Conservation (phyloP, 2,329 filamentous ascomycete genomes). For the Xylaria polymorpha region DNA sequence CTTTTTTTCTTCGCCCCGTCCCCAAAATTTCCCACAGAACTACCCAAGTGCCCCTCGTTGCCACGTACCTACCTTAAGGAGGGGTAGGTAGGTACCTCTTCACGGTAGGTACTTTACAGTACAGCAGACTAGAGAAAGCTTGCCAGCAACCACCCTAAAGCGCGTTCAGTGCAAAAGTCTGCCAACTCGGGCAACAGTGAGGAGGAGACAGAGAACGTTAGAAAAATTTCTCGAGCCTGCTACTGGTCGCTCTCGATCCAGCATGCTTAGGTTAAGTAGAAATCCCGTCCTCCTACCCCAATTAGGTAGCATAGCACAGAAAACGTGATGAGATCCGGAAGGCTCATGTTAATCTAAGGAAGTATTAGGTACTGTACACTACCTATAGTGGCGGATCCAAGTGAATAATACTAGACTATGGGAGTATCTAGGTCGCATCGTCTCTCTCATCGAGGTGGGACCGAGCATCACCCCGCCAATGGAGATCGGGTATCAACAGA, state of each 20-base stretch:
- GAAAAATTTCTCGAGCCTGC: slow-evolving; percentile 20
- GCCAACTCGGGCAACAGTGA: slow-evolving; percentile 13
- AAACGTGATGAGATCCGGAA: slow-evolving; percentile 3
- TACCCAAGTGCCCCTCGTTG: slow-evolving; percentile 23
- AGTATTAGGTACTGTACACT: background rate
- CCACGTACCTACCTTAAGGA: slow-evolving; percentile 27
- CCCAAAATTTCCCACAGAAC: background rate
- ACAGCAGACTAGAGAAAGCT: background rate
- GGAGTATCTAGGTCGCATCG: slow-evolving; percentile 19
- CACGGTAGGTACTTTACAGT: background rate
- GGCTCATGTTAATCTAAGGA: background rate
- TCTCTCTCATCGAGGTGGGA: slow-evolving; percentile 29
- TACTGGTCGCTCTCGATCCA: slow-evolving; percentile 11
- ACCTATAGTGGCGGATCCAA: slow-evolving; percentile 14
- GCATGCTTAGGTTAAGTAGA: background rate
- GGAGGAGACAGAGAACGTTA: background rate
- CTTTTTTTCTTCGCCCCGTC: background rate
- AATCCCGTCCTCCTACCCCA: slow-evolving; percentile 17
- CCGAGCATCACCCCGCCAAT: slow-evolving; percentile 36
- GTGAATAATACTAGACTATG: background rate
- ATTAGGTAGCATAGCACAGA: slow-evolving; percentile 6
- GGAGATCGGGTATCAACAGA: slow-evolving; percentile 29
- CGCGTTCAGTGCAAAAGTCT: background rate
- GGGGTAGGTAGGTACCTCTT: slow-evolving; percentile 12
- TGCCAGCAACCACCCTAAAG: slow-evolving; percentile 5